Evolutionary conservation across 2,329 filamentous ascomycete genomes (phyloP).

Genomic region (Penicillium sp.): DNA sequence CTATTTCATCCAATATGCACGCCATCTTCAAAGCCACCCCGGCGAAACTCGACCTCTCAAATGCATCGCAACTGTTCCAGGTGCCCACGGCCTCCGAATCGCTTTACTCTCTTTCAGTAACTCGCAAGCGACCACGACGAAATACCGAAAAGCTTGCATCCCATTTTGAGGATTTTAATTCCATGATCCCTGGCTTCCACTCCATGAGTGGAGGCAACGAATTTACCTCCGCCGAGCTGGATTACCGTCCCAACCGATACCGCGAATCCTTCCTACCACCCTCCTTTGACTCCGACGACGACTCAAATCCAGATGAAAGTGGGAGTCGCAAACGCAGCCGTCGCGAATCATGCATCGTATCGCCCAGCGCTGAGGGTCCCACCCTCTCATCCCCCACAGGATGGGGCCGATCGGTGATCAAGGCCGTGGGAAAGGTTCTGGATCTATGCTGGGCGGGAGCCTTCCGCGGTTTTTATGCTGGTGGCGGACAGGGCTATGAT

Average conservation of each 20-base stretch:
- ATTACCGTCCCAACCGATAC: conserved; percentile 48
- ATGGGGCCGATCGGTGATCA: conserved; percentile 46
- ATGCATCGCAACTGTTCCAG: conserved; percentile 41
- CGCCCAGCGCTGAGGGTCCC: conserved; percentile 19
- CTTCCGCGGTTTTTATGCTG: conserved; percentile 84
- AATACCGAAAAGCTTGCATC: conserved; percentile 27
- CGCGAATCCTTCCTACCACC: conserved; percentile 30
- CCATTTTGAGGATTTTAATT: conserved; percentile 33
- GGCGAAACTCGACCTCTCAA: conserved; percentile 42
- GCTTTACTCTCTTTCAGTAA: conserved; percentile 37
- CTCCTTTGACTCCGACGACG: conserved; percentile 30
- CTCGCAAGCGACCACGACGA: conserved; percentile 36
- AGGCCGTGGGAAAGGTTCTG: conserved; percentile 68
- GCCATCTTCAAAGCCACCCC: conserved; percentile 39
- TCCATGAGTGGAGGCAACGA: conserved; percentile 34
- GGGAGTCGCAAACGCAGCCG: conserved; percentile 37
- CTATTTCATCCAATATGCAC: conserved; percentile 28
- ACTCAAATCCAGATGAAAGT: conserved; percentile 21
- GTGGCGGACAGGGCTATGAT: conserved; percentile 73
- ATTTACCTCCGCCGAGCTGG: conserved; percentile 34
- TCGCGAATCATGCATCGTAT: conserved; percentile 31
- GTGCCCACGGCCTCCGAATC: conserved; percentile 42
- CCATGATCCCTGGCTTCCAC: conserved; percentile 43
- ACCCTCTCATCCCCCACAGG: conserved; percentile 26
- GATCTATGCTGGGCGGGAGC: conserved; percentile 73